Percentiles rank a stretch among this genome's conserved stretches.
Conservation (phyloP, 139 green algal genomes). For the Ulvella scutata region DNA sequence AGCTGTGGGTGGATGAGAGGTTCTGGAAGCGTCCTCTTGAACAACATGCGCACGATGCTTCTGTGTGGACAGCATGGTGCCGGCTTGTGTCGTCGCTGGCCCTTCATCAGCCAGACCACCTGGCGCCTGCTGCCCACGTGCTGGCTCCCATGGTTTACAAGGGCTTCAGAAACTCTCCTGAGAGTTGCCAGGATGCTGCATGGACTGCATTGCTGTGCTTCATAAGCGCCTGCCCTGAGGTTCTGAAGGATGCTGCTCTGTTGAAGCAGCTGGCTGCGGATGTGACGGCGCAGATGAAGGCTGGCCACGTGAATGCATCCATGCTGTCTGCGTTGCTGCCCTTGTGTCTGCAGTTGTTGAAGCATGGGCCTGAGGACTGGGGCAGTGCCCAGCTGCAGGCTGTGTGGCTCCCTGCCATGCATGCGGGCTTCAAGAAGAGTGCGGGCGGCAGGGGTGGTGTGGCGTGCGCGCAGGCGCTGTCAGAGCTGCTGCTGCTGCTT, state of each 20-base stretch:
- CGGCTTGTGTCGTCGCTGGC: neutral
- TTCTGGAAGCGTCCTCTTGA: too few species aligned
- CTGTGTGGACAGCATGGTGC: neutral
- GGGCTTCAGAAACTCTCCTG: neutral
- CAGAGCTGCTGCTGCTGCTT: neutral
- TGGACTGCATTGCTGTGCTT: neutral
- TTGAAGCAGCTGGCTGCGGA: neutral
- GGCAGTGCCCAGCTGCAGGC: neutral
- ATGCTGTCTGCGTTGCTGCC: neutral
- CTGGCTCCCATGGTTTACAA: neutral
- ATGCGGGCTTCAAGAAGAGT: neutral
- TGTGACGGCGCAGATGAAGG: neutral
- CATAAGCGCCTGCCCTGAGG: neutral
- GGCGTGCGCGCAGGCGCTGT: neutral
- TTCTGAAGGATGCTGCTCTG: neutral
- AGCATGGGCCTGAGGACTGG: neutral
- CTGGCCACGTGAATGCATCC: neutral
- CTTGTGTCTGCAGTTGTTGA: neutral
- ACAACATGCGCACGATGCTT: neutral
- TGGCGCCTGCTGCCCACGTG: neutral
- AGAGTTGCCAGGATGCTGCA: neutral
- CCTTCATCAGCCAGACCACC: neutral
- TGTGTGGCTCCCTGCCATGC: neutral
- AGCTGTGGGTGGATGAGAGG: too few species aligned
- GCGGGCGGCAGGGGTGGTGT: neutral